phyloP scores from a whole-genome alignment of 2,329 filamentous ascomycete genomes.

The Apiospora malaysiana region DNA sequence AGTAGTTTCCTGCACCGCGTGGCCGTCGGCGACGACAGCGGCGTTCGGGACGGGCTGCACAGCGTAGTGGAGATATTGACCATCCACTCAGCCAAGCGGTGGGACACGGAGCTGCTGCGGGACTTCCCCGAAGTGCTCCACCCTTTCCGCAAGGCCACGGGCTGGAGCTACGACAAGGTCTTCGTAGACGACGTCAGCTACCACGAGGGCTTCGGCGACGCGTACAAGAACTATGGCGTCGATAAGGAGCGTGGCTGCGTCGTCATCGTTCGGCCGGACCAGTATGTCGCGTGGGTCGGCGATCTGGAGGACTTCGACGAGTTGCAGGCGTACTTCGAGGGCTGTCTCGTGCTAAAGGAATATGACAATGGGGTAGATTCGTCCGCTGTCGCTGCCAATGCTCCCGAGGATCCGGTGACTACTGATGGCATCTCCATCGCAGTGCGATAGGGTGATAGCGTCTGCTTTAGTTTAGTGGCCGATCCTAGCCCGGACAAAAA shows the following conservation, averaged over 20 bases:
- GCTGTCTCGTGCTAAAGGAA: constrained; percentile 32
- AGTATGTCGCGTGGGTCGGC: constrained; percentile 61
- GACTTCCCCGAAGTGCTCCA: constrained; percentile 58
- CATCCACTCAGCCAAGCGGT: constrained; percentile 61
- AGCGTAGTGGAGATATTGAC: constrained; percentile 64
- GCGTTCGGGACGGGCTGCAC: constrained; percentile 22
- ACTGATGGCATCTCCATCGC: neutral
- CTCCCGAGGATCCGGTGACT: neutral
- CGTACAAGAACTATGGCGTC: constrained; percentile 65
- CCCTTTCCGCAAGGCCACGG: constrained; percentile 50
- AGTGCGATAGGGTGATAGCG: neutral
- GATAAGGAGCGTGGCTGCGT: constrained; percentile 60
- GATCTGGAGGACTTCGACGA: constrained; percentile 44
- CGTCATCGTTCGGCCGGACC: constrained; percentile 69
- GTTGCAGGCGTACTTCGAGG: constrained; percentile 43
- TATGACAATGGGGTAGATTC: neutral
- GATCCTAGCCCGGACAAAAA: no score
- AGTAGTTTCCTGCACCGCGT: constrained; percentile 33
- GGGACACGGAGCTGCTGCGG: constrained; percentile 52
- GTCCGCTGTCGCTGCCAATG: neutral
- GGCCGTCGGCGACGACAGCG: constrained; percentile 19
- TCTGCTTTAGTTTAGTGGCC: neutral
- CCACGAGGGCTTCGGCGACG: constrained; percentile 58
- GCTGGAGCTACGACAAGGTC: constrained; percentile 63
- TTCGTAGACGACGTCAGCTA: constrained; percentile 61